Percentiles rank a stretch among this genome's conserved stretches.
Conservation (phyloP, 306 rosid genomes). For the Casuarina equisetifolia region DNA sequence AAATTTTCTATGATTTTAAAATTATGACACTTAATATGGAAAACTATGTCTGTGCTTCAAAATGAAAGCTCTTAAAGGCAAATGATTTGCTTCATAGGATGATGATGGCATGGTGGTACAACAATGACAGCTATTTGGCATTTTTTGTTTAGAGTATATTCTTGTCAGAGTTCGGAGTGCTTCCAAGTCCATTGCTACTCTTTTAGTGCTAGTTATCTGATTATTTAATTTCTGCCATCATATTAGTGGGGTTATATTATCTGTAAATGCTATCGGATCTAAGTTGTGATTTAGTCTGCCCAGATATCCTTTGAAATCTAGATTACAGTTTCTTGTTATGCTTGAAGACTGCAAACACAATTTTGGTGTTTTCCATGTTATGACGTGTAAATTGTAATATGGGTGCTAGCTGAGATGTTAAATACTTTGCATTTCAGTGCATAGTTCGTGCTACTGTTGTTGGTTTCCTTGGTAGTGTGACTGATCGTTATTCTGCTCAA, state of each 20-base stretch:
- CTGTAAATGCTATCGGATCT: not conserved
- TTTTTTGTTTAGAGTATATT: not conserved
- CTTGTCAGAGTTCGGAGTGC: not conserved
- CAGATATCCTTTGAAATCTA: not conserved
- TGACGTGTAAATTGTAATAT: not conserved
- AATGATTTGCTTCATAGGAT: not conserved
- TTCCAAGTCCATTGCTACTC: not conserved
- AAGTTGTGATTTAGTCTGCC: not conserved
- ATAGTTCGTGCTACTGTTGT: slow-evolving; percentile 71
- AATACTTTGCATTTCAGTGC: slow-evolving; percentile 60
- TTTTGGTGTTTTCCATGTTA: not conserved
- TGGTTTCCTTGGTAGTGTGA: slow-evolving; percentile 45
- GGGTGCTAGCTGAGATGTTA: slow-evolving; percentile 20
- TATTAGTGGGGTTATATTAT: not conserved
- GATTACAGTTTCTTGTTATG: not conserved
- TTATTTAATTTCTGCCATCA: not conserved
- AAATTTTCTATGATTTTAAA: not conserved
- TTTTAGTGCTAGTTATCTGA: not conserved
- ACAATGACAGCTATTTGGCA: not conserved
- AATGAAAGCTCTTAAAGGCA: not conserved
- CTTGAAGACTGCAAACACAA: not conserved
- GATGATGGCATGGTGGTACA: not conserved
- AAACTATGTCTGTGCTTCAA: not conserved
- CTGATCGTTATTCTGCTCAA: slow-evolving; percentile 33
- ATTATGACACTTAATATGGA: not conserved